phyloP scores from a whole-genome alignment of 2,329 filamentous ascomycete species.

The Colletotrichum sp. region DNA sequence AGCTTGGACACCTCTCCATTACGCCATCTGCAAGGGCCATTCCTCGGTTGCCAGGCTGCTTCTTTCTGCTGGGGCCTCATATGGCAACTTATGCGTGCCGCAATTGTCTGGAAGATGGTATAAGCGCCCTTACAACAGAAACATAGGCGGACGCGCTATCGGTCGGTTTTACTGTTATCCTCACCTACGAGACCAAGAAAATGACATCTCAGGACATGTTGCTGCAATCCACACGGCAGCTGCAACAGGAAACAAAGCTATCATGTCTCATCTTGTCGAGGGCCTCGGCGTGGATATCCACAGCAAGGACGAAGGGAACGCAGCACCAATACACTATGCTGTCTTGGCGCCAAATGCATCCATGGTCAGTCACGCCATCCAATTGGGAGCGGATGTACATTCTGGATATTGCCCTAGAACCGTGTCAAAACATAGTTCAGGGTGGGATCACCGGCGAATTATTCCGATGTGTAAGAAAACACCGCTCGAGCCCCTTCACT shows the following conservation, averaged over 20 bases:
- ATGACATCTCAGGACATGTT: not conserved
- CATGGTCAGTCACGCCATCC: not conserved
- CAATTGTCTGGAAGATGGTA: not conserved
- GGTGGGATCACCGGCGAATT: not conserved
- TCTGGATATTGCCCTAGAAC: not conserved
- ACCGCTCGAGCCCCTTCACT: not conserved
- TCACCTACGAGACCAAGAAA: not conserved
- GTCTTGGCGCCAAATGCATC: not conserved
- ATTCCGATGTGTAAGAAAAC: not conserved
- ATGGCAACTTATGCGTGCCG: not conserved
- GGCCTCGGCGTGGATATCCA: not conserved
- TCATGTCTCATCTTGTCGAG: not conserved
- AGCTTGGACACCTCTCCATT: not conserved
- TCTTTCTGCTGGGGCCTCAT: not conserved
- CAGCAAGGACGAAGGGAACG: not conserved
- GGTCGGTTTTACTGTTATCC: not conserved
- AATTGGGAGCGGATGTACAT: not conserved
- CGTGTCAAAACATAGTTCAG: not conserved
- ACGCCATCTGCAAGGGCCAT: not conserved
- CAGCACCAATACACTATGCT: not conserved
- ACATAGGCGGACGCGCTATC: not conserved
- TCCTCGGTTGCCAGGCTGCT: not conserved
- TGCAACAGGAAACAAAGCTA: not conserved
- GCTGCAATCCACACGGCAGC: not conserved
- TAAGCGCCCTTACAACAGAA: not conserved